Evolutionary conservation across 2,329 filamentous ascomycete genomes (phyloP), one percentile per base, ranked within the genome.

Genomic region (Venturia asperata): DNA sequence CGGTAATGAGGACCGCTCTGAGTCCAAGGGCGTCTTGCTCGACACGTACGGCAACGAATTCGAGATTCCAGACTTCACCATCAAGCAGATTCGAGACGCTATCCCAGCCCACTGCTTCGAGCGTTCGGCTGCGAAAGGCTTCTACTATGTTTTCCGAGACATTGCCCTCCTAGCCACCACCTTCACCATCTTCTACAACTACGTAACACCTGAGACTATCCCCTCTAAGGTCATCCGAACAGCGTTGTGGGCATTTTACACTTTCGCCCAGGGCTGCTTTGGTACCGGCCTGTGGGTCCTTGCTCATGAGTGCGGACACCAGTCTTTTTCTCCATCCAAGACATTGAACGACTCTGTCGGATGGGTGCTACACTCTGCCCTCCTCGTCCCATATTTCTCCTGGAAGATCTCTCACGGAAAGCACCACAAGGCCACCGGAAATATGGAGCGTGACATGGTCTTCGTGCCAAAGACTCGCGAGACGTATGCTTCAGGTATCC

Each of bases 321-420:
- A 94, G 77, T 88, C 94, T 67, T 97, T 99, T 82, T 97, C 94
- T 55, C 82, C 90, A n/a, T 97, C 90, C 72, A 93, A 90, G 81
- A 80, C 86, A 13, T 79, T 97, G 75, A 97, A 97, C 81, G 92
- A 97, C 78, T 85, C 90, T 34, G 91, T 94, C 66, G 93, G 93
- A 73, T 97, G 91, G 90, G 77, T 96, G 75, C 85, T 91, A 71
- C 93, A 97, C 81, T 96, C 92, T 45, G 78, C 86, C 56, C 86
- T 97, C 47, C 83, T 97, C 65, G 93, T 99, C 61, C 94, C 94
- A 27, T 99, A 97, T 82, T 99, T 97, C 82, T 96, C 91, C 75
- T 99, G 94, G 94, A 96, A 99, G 82, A 92, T 97, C 79, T 96
- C 92, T 70, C 94, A 99, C 81, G 90, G 91, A 82, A 96, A 96